Evolutionary conservation across 805 yeast species (phyloP).

Genomic region (Kuraishia borneana): DNA sequence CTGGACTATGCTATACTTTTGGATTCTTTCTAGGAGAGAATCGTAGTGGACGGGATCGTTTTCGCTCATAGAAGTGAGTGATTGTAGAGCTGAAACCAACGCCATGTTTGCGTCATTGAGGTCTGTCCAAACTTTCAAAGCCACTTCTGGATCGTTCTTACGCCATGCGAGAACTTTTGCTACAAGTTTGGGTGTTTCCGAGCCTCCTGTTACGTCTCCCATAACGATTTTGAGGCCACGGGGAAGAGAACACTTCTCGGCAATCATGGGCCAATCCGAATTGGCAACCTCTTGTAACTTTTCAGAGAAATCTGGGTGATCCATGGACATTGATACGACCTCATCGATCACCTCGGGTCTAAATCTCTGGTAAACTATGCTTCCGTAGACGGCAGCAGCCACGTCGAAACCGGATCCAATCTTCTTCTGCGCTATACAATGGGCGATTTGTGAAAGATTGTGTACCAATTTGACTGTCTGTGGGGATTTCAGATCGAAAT

Average conservation of each 20-base stretch:
- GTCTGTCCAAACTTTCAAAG: slow-evolving; percentile 38
- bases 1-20: slow-evolving; percentile 6
- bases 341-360: slow-evolving; percentile 37
- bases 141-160: slow-evolving; percentile 33
- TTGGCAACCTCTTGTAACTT: slow-evolving; percentile 27
- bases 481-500: slow-evolving; percentile 15
- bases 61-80: slow-evolving; percentile 22
- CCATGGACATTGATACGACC: slow-evolving; percentile 19
- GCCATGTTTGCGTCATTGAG: slow-evolving; percentile 49
- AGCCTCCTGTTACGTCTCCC: slow-evolving; percentile 93
- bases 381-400: slow-evolving; percentile 90
- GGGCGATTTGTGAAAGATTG: slow-evolving; percentile 80
- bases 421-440: slow-evolving; percentile 89
- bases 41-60: slow-evolving; percentile 25
- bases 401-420: slow-evolving; percentile 97
- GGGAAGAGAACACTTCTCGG: slow-evolving; percentile 52
- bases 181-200: slow-evolving; percentile 89
- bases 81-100: slow-evolving; percentile 37
- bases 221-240: slow-evolving; percentile 57
- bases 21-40: slow-evolving; percentile 10
- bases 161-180: slow-evolving; percentile 68
- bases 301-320: slow-evolving; percentile 13
- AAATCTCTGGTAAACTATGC: slow-evolving; percentile 74
- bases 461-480: slow-evolving; percentile 57
- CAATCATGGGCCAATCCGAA: slow-evolving; percentile 51